A percentile compares a stretch with the other conserved stretches of the same genome.
These are phyloP conservation scores for Cercospora nicotianae DNA, from an alignment of 2,329 filamentous ascomycete species.

Conservation along the genomic window DNA sequence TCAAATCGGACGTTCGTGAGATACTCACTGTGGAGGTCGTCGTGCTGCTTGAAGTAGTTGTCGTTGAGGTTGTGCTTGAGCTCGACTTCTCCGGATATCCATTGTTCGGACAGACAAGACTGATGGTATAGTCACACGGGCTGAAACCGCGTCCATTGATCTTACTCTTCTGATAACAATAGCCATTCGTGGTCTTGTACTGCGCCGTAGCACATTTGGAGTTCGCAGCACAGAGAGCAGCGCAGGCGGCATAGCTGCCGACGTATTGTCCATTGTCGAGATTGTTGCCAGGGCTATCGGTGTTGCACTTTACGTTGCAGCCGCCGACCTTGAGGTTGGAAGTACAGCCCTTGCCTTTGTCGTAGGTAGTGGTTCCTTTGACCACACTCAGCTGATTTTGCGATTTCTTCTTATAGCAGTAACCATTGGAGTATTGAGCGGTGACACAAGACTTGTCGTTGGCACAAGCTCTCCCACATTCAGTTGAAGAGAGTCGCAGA, in stretches of 20 bases:
- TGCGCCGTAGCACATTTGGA: not conserved
- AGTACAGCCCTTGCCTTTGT: not conserved
- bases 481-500: not conserved
- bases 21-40: not conserved
- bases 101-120: not conserved
- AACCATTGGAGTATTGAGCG: not conserved
- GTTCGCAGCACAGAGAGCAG: not conserved
- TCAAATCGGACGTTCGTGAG: not conserved
- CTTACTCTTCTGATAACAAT: not conserved
- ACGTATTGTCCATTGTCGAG: not conserved
- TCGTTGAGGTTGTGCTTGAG: not conserved
- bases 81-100: not conserved
- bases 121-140: not conserved
- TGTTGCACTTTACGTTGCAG: not conserved
- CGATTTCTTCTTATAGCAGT: not conserved
- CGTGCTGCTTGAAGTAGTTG: not conserved
- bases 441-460: not conserved
- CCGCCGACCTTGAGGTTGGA: not conserved
- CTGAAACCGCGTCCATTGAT: not conserved
- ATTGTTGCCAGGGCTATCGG: constrained; percentile 2
- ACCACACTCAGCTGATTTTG: not conserved
- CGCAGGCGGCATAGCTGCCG: not conserved
- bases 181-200: not conserved
- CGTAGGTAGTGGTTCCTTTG: not conserved
- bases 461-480: not conserved